Base-by-base conservation (phyloP, 768 basidiomycete genomes). In the Kwoniella heveanensis region DNA sequence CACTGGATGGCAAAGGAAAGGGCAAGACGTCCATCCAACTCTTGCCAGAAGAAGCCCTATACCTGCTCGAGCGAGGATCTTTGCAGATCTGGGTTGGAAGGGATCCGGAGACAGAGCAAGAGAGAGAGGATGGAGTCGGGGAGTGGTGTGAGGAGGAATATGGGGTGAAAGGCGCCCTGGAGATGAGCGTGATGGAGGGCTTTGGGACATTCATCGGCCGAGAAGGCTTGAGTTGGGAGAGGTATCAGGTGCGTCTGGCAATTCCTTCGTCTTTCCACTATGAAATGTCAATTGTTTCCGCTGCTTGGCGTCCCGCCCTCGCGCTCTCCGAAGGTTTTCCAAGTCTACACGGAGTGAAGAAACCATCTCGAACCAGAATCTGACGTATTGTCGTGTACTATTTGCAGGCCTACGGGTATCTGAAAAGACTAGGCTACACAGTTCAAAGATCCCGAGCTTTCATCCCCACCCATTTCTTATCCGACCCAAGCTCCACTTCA, bases 21-120 rank as follows among this genome's bases (percentile, higher is more conserved):
- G 63, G 72, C 25, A 15, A 91, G 88, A 77, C 73, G n/a, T 82
- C 87, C 26, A 81, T 91, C 19, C 92, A 97, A 73, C 83, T 99
- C 0, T 83, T 99, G 1, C 96, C 96, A 0, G 96, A 99, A 81
- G 96, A 99, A 81, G 87, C 91, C 0, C 84, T 99, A 19, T 98
- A 97, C 82, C 85, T 98, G 30, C 84, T 95, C 49, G 96, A 98
- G 80, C 83, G 94, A 47, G 95, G 96, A 0, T 85, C 89, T 1
- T 81, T 97, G 66, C 89, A 86, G 65, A 73, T 74, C 24, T 79
- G 71, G 74, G 13, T 69, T 27, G 24, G 58, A 24, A 53, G 60
- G 22, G 65, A 52, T 19, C 46, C 57, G 22, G 49, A 65, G 37
- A 29, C 58, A 22, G 48, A 80, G 29, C 65, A 79, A 36, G 65